Evolutionary conservation across 352 stramenopile genomes (phyloP).

Genomic region (Phytophthora boehmeriae): DNA sequence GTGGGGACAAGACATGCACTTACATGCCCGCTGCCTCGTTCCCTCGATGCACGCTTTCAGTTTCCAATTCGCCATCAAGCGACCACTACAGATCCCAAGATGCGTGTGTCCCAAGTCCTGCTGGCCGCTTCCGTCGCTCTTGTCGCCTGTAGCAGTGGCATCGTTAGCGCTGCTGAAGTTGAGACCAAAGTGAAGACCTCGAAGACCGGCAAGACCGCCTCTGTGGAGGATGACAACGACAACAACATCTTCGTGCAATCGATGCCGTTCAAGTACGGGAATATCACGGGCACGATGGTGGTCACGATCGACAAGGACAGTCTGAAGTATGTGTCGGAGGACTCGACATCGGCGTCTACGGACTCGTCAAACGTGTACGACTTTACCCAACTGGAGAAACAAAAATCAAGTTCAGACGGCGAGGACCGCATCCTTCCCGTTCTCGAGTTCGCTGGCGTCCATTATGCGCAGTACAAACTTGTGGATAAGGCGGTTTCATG

Average conservation of each 20-base stretch:
- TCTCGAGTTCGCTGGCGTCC: neutral
- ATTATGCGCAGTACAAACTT: neutral
- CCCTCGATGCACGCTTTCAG: too few relatives aligned
- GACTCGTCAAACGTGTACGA: slow-evolving; percentile 1
- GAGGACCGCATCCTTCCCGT: neutral
- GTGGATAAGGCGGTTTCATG: neutral
- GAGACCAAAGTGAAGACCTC: neutral
- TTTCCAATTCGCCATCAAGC: too few relatives aligned
- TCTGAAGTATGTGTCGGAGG: neutral
- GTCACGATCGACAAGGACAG: slow-evolving; percentile 3
- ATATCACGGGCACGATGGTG: slow-evolving; percentile 1
- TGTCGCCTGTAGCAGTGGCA: neutral
- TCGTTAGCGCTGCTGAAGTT: neutral
- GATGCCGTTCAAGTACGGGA: neutral
- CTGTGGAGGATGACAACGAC: neutral
- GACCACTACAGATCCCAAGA: neutral
- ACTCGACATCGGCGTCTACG: neutral
- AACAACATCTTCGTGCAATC: slow-evolving; percentile 3
- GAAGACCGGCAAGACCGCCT: neutral
- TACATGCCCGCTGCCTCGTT: too few relatives aligned
- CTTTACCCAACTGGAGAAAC: neutral
- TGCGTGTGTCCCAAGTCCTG: neutral
- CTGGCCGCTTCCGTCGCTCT: neutral
- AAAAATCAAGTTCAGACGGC: neutral
- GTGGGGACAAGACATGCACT: too few relatives aligned